phyloP scores from a whole-genome alignment of 2,329 filamentous ascomycete genomes.

The Fusarium nelsonii region DNA sequence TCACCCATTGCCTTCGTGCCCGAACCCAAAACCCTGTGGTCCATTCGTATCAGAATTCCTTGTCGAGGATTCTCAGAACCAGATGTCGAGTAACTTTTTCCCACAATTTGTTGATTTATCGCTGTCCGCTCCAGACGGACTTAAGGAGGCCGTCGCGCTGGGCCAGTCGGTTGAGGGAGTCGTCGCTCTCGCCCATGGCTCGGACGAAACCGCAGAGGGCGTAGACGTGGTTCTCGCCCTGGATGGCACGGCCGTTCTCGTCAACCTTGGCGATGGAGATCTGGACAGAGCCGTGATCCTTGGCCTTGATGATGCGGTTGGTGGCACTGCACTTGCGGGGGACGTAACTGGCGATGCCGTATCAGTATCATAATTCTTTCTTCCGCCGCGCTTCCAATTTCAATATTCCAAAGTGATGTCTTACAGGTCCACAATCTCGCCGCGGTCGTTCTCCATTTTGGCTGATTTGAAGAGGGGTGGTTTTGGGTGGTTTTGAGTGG shows the following conservation, averaged over 20 bases:
- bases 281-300: slow-evolving; percentile 99
- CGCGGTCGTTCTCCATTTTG: slow-evolving; percentile 99
- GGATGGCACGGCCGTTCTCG: slow-evolving; percentile 94
- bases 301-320: slow-evolving; percentile 99
- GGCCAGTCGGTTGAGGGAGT: slow-evolving; percentile 93
- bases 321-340: slow-evolving; percentile 98
- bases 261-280: slow-evolving; percentile 98
- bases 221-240: slow-evolving; percentile 97
- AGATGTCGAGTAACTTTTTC: slow-evolving; percentile 44
- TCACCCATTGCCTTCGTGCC: slow-evolving; percentile 56
- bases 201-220: slow-evolving; percentile 98
- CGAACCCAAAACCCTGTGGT: slow-evolving; percentile 51
- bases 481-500: slow-evolving; percentile 49
- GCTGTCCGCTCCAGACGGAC: slow-evolving; percentile 89
- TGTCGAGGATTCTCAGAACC: slow-evolving; percentile 44
- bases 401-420: slow-evolving; percentile 53
- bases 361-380: slow-evolving; percentile 47
- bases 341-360: slow-evolving; percentile 77
- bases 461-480: slow-evolving; percentile 52
- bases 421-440: slow-evolving; percentile 99
- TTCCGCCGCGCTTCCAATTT: slow-evolving; percentile 31
- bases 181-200: slow-evolving; percentile 97
- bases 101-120: slow-evolving; percentile 59
- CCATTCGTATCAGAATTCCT: slow-evolving; percentile 46
- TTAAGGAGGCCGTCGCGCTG: slow-evolving; percentile 98